A percentile compares a stretch with the other conserved stretches of the same genome.
Conservation (phyloP, 1,139 yeast genomes). For the Sugiyamaella neomexicana region DNA sequence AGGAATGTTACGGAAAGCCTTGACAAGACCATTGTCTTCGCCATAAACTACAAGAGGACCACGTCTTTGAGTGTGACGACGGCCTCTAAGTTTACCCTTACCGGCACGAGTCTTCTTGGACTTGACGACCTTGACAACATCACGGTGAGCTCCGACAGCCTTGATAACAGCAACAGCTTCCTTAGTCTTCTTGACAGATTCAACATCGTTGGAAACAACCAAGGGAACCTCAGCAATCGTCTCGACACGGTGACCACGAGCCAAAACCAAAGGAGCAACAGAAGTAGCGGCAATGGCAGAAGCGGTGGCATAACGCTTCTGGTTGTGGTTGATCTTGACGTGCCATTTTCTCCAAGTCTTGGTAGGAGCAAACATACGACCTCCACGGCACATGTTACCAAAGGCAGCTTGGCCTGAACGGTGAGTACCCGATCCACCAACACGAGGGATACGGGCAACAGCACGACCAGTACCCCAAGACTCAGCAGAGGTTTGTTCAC, state of each 20-base stretch:
- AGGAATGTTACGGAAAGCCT: constrained; percentile 99
- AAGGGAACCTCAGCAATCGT: constrained; percentile 98
- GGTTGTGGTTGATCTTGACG: constrained; percentile 99
- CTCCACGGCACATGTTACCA: constrained; percentile 99
- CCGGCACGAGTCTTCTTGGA: constrained; percentile 99
- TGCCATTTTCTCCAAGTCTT: constrained; percentile 99
- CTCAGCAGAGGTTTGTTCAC: constrained; percentile 99
- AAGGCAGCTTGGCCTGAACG: constrained; percentile 99
- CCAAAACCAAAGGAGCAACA: constrained; percentile 96
- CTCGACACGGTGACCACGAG: constrained; percentile 99
- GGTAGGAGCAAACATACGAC: constrained; percentile 99
- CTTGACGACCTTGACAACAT: constrained; percentile 95
- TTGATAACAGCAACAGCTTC: constrained; percentile 98
- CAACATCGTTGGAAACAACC: constrained; percentile 92
- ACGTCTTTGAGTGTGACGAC: constrained; percentile 99
- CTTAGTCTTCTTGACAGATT: constrained; percentile 94
- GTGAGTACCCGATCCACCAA: constrained; percentile 99
- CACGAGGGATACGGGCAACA: constrained; percentile 99
- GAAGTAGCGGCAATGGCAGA: constrained; percentile 99
- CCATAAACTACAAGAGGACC: constrained; percentile 99
- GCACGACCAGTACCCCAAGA: constrained; percentile 99
- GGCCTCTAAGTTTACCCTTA: constrained; percentile 99
- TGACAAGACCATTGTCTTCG: constrained; percentile 95
- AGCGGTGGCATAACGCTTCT: constrained; percentile 99
- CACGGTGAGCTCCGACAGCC: constrained; percentile 99